phyloP scores from a whole-genome alignment of 2,329 filamentous ascomycete species.

The Coniella lustricola region DNA sequence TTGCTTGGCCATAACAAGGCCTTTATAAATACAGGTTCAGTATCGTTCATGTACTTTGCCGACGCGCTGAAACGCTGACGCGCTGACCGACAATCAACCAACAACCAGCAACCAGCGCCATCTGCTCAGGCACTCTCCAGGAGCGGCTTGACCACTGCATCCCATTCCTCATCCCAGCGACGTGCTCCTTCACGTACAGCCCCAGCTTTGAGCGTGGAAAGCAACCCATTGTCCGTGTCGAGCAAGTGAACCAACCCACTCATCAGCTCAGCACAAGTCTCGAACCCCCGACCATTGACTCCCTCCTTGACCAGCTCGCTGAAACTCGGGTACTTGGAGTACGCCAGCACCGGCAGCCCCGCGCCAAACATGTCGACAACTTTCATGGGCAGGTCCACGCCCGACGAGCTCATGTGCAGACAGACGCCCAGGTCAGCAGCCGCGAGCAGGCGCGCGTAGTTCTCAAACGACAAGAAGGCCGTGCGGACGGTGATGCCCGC shows the following conservation, averaged over 20 bases:
- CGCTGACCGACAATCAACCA: too few relatives aligned
- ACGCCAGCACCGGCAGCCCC: constrained; percentile 83
- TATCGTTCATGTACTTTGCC: too few relatives aligned
- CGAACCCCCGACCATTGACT: constrained; percentile 80
- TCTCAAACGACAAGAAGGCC: constrained; percentile 74
- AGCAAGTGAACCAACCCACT: constrained; percentile 60
- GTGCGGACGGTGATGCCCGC: constrained; percentile 66
- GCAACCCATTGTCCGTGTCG: constrained; percentile 40
- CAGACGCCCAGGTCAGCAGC: constrained; percentile 86
- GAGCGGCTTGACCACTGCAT: constrained; percentile 68
- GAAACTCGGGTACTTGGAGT: constrained; percentile 81
- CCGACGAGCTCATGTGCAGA: constrained; percentile 86
- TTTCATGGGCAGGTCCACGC: constrained; percentile 97
- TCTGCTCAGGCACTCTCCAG: constrained; percentile 41
- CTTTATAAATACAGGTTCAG: too few relatives aligned
- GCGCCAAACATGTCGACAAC: constrained; percentile 99
- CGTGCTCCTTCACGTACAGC: constrained; percentile 66
- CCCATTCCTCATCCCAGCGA: constrained; percentile 92
- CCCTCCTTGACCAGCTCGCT: constrained; percentile 83
- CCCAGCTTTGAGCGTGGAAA: constrained; percentile 58
- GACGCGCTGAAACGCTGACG: too few relatives aligned
- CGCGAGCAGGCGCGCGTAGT: constrained; percentile 79
- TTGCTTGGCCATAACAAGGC: too few relatives aligned
- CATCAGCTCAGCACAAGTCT: constrained; percentile 59
- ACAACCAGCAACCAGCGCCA: too few relatives aligned